Conservation (phyloP, 192 early-diverging fungal genomes). For the Spizellomyces punctatus region DNA sequence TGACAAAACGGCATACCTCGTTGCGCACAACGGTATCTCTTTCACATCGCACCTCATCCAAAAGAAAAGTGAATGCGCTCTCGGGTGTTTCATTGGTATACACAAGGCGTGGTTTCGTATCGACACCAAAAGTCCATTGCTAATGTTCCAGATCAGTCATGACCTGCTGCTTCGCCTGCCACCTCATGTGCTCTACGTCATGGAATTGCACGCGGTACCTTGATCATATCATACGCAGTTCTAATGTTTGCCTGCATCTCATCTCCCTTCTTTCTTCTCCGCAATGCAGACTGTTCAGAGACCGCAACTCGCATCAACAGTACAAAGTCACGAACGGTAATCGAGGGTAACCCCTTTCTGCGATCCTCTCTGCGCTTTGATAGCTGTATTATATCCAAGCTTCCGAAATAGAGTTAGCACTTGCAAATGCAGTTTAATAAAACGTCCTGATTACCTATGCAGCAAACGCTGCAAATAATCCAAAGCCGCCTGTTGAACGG, state of each 20-base stretch:
- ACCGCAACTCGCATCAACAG: neutral
- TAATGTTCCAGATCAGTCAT: no score
- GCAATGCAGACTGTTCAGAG: neutral
- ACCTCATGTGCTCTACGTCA: no score
- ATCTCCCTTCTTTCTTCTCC: neutral
- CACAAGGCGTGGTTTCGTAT: neutral
- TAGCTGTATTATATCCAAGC: no score
- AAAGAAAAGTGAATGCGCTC: neutral
- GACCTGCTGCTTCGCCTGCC: no score
- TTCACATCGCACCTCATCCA: constrained; percentile 1
- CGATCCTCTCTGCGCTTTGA: neutral
- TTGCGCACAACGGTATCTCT: neutral
- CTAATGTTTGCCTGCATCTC: neutral
- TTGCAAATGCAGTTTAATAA: neutral
- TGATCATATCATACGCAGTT: neutral
- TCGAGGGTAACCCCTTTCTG: neutral
- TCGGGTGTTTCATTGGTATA: constrained; percentile 7
- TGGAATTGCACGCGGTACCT: neutral
- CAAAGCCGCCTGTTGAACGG: neutral
- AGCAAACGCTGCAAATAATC: neutral
- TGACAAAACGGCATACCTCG: neutral
- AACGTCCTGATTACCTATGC: no score
- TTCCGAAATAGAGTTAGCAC: neutral
- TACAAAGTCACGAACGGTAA: neutral
- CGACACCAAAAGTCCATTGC: no score